A percentile compares a stretch with the other conserved stretches of the same genome.
Evolutionary conservation across 805 yeast genomes (phyloP).

Genomic region (Komagataella populi): DNA sequence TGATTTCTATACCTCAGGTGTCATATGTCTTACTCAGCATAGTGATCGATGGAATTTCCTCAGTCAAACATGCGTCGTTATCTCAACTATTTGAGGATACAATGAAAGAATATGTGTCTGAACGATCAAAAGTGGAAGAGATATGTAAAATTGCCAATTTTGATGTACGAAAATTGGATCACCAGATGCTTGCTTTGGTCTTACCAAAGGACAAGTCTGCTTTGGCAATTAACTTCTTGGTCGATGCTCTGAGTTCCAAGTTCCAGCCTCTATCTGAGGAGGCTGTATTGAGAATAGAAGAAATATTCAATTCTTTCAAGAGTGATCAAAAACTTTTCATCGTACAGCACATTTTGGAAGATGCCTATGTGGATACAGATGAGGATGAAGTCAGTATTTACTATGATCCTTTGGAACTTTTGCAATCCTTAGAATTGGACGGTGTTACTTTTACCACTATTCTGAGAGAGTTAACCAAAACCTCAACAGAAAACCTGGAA

Average conservation of each 20-base stretch:
- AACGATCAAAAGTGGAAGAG: slow-evolving; percentile 30
- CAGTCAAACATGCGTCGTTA: slow-evolving; percentile 26
- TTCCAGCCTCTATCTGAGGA: slow-evolving; percentile 27
- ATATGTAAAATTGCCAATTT: slow-evolving; percentile 34
- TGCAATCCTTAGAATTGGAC: slow-evolving; percentile 40
- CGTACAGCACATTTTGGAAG: slow-evolving; percentile 44
- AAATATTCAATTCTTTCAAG: slow-evolving; percentile 44
- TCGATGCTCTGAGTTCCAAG: slow-evolving; percentile 33
- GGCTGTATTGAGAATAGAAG: slow-evolving; percentile 36
- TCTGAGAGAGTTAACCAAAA: slow-evolving; percentile 30
- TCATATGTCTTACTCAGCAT: slow-evolving; percentile 36
- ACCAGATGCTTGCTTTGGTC: slow-evolving; percentile 40
- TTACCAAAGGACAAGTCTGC: slow-evolving; percentile 45
- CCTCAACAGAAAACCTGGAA: slow-evolving; percentile 12
- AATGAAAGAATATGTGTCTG: slow-evolving; percentile 26
- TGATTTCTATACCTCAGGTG: slow-evolving; percentile 36
- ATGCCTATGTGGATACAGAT: slow-evolving; percentile 15
- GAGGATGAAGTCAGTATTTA: slow-evolving; percentile 23
- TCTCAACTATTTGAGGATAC: slow-evolving; percentile 33
- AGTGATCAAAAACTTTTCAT: slow-evolving; percentile 43
- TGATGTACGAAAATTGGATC: slow-evolving; percentile 41
- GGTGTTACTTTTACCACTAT: slow-evolving; percentile 45
- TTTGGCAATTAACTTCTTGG: slow-evolving; percentile 47
- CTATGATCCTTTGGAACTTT: slow-evolving; percentile 39
- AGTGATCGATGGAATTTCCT: slow-evolving; percentile 24